A percentile compares a stretch with the other conserved stretches of the same genome.
phyloP scores from a whole-genome alignment of 140 eudicot genomes.

The Ambrosia hybrid region DNA sequence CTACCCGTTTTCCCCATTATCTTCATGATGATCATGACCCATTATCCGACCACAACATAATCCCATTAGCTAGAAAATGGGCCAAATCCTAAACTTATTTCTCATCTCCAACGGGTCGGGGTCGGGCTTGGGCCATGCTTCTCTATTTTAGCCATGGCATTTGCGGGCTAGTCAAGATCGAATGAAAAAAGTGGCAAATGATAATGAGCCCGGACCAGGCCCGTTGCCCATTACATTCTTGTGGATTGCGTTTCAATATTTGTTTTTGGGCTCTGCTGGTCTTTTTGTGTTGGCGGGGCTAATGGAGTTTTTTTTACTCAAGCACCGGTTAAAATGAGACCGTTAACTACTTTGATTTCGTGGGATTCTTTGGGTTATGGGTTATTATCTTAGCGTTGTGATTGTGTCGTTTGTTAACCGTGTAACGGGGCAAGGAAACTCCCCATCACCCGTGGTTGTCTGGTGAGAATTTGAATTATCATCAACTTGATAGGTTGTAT shows the following conservation, averaged over 20 bases:
- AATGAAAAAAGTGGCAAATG: slow-evolving; percentile 34
- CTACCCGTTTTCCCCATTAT: slow-evolving; percentile 57
- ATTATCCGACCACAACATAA: slow-evolving; percentile 48
- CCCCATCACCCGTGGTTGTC: slow-evolving; percentile 47
- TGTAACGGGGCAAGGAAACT: slow-evolving; percentile 28
- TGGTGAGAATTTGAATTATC: slow-evolving; percentile 48
- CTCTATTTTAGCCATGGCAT: slow-evolving; percentile 51
- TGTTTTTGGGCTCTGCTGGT: slow-evolving; percentile 63
- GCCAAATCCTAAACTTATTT: slow-evolving; percentile 48
- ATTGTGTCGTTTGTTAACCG: slow-evolving; percentile 44
- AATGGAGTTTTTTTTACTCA: slow-evolving; percentile 68
- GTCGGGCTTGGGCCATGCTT: slow-evolving; percentile 54
- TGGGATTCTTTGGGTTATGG: slow-evolving; percentile 49
- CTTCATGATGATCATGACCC: slow-evolving; percentile 54
- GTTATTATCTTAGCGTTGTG: slow-evolving; percentile 49
- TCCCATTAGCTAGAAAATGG: slow-evolving; percentile 52
- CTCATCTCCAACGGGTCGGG: slow-evolving; percentile 60
- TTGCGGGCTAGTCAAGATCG: slow-evolving; percentile 57
- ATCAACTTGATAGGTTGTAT: slow-evolving; percentile 39
- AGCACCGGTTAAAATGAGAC: slow-evolving; percentile 55
- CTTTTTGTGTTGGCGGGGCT: slow-evolving; percentile 56
- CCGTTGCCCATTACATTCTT: slow-evolving; percentile 46
- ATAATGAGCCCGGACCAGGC: slow-evolving; percentile 14
- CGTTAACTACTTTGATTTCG: slow-evolving; percentile 59
- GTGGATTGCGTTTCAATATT: slow-evolving; percentile 55